Percentiles rank a stretch among this genome's conserved stretches.
phyloP scores from a whole-genome alignment of 1,139 yeast genomes.

The Suhomyces anneliseae region DNA sequence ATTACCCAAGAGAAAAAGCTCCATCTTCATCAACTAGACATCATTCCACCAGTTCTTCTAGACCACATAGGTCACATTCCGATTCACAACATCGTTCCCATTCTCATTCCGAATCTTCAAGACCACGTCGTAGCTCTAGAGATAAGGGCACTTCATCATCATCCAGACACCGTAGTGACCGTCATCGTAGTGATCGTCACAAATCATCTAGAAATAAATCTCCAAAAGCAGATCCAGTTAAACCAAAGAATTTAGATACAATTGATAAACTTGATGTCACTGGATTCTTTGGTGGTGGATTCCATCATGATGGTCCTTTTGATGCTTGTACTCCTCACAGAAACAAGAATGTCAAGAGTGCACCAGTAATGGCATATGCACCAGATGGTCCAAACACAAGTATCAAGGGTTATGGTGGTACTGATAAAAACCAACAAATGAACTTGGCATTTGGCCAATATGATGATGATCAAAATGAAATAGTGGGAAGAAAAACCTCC shows the following conservation, averaged over 20 bases:
- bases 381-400: conserved; percentile 92
- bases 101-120: conserved; percentile 14
- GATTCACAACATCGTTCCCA: conserved; percentile 15
- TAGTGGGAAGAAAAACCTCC: conserved; percentile 31
- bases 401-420: conserved; percentile 60
- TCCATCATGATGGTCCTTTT: conserved; percentile 98
- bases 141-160: conserved; percentile 7
- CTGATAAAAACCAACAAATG: conserved; percentile 55
- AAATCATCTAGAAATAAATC: conserved; percentile 25
- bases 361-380: conserved; percentile 95
- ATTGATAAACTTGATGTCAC: conserved; percentile 95
- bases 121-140: conserved; percentile 13
- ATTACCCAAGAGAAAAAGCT: conserved; percentile 54
- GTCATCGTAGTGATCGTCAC: not conserved
- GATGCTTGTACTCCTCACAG: conserved; percentile 98
- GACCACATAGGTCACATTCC: conserved; percentile 10
- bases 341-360: conserved; percentile 74
- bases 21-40: conserved; percentile 21
- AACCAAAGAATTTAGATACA: conserved; percentile 73
- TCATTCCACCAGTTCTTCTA: conserved; percentile 13
- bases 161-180: conserved; percentile 11
- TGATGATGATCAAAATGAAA: conserved; percentile 37
- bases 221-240: conserved; percentile 44
- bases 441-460: conserved; percentile 63
- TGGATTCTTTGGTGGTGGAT: conserved; percentile 90